Evolutionary conservation across 2,329 filamentous ascomycete genomes (phyloP).

Genomic region (Coleophoma cylindrospora): DNA sequence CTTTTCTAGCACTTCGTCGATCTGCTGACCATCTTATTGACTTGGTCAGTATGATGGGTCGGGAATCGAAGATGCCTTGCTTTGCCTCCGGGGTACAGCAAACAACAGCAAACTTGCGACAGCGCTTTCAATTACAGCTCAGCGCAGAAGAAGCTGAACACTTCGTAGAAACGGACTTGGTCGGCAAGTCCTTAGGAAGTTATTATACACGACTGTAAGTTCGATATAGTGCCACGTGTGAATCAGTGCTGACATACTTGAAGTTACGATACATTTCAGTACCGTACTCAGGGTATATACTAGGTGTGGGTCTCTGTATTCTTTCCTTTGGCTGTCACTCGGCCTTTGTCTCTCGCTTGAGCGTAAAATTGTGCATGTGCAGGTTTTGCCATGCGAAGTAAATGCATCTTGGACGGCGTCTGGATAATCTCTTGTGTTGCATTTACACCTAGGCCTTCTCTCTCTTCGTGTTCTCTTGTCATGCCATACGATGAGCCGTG

Average conservation of each 20-base stretch:
- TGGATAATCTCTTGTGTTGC: too few species aligned
- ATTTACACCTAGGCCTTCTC: neutral
- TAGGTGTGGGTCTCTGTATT: conserved; percentile 31
- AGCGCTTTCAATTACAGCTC: conserved; percentile 76
- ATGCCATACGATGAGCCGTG: too few species aligned
- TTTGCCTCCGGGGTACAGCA: conserved; percentile 70
- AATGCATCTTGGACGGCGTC: too few species aligned
- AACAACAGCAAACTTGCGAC: conserved; percentile 63
- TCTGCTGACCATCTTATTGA: conserved; percentile 79
- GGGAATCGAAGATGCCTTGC: conserved; percentile 79
- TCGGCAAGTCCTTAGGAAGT: conserved; percentile 77
- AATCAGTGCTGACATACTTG: conserved; percentile 3
- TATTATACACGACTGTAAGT: conserved; percentile 82
- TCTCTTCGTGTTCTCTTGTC: neutral
- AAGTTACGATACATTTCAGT: conserved; percentile 83
- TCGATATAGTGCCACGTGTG: neutral
- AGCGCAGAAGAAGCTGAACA: conserved; percentile 77
- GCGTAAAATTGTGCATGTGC: neutral
- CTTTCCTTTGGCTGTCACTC: too few species aligned
- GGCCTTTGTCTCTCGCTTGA: too few species aligned
- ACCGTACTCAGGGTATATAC: conserved; percentile 83
- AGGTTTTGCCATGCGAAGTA: neutral
- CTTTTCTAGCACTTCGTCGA: conserved; percentile 57
- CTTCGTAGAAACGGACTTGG: conserved; percentile 75
- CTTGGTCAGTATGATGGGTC: conserved; percentile 79